These are phyloP conservation scores for Roridomyces roridus DNA, from an alignment of 768 basidiomycete species.

Conservation along the genomic window DNA sequence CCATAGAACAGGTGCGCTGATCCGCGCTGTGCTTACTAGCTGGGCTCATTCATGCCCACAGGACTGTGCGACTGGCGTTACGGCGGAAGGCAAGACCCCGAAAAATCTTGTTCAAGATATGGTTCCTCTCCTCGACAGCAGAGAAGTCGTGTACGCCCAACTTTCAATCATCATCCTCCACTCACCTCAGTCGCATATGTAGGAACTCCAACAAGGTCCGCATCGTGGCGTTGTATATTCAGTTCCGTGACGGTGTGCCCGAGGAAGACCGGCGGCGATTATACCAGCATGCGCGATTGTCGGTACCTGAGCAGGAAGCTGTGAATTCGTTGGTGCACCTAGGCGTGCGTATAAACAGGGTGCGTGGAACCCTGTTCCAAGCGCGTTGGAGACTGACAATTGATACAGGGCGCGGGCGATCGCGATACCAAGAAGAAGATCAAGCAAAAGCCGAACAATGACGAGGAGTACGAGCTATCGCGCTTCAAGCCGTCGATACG, in stretches of 20 bases:
- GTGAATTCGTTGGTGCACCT: slow-evolving; percentile 85
- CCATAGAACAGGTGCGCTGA: slow-evolving; percentile 83
- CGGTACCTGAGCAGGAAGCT: slow-evolving; percentile 90
- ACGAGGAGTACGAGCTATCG: slow-evolving; percentile 97
- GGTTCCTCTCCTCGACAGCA: slow-evolving; percentile 93
- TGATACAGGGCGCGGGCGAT: slow-evolving; percentile 70
- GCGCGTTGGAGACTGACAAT: background rate
- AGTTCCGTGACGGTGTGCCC: slow-evolving; percentile 96
- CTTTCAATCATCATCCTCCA: background rate
- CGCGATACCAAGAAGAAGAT: slow-evolving; percentile 81
- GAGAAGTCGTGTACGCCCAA: slow-evolving; percentile 73
- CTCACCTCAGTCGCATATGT: slow-evolving; percentile 11
- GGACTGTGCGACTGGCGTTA: slow-evolving; percentile 94
- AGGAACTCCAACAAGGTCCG: slow-evolving; percentile 95
- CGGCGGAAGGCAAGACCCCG: slow-evolving; percentile 91
- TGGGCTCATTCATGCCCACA: slow-evolving; percentile 43
- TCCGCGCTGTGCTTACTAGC: background rate
- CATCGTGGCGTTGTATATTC: slow-evolving; percentile 94
- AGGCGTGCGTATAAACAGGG: slow-evolving; percentile 85
- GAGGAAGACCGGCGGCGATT: slow-evolving; percentile 94
- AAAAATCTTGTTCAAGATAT: slow-evolving; percentile 97
- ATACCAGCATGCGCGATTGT: slow-evolving; percentile 93
- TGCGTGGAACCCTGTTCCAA: slow-evolving; percentile 41
- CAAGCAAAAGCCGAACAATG: slow-evolving; percentile 74
- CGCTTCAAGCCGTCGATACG: slow-evolving; percentile 87